phyloP scores from a whole-genome alignment of 495 filamentous ascomycete genomes.

The Platismatia glauca region DNA sequence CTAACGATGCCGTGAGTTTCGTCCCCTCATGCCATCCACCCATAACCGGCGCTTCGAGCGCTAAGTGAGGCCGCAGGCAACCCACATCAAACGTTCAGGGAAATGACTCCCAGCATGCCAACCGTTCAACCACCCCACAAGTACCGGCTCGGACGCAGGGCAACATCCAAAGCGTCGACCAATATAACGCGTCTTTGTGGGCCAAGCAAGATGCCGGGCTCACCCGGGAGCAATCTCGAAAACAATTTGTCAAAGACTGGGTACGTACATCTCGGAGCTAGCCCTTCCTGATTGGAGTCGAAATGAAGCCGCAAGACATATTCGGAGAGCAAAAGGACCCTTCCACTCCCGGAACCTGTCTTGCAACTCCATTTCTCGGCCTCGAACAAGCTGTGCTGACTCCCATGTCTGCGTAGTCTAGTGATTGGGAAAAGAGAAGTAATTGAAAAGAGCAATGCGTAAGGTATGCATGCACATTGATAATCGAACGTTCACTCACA shows the following conservation, averaged over 20 bases:
- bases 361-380: too few species aligned
- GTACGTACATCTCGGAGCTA: too few species aligned
- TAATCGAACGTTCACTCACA: not conserved
- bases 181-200: not conserved
- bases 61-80: not conserved
- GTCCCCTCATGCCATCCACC: not conserved
- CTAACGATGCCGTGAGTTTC: not conserved
- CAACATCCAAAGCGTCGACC: not conserved
- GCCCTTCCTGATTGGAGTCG: too few species aligned
- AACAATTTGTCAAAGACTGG: not conserved
- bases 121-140: not conserved
- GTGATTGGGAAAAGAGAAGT: not conserved
- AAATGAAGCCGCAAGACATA: too few species aligned
- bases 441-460: not conserved
- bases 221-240: not conserved
- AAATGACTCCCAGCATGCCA: not conserved
- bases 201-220: not conserved
- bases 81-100: not conserved
- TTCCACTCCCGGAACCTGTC: too few species aligned
- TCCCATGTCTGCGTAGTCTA: not conserved
- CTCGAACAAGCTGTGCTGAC: too few species aligned
- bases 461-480: not conserved
- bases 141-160: not conserved
- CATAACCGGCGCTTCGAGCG: not conserved
- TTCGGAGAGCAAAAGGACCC: too few species aligned